Evolutionary conservation across 2,329 filamentous ascomycete genomes (phyloP).

Genomic region (Fusarium mangiferae): DNA sequence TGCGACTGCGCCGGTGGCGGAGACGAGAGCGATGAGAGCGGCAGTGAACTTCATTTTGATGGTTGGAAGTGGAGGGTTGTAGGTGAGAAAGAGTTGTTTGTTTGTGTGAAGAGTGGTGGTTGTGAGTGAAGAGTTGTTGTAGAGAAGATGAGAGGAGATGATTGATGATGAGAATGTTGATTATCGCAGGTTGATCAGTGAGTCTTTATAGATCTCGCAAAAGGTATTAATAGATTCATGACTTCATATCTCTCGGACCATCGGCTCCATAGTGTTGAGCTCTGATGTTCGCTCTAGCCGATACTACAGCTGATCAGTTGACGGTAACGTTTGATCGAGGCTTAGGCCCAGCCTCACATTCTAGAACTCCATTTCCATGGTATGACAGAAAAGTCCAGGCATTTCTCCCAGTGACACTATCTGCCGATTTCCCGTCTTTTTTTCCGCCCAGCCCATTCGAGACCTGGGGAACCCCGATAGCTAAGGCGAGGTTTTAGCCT

Average conservation of each 20-base stretch:
- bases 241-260: conserved; percentile 1
- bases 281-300: background rate
- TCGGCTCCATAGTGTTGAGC: conserved; percentile 2
- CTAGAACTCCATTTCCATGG: background rate
- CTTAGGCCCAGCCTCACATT: background rate
- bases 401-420: fast-evolving
- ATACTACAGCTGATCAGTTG: conserved; percentile 4
- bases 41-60: conserved; percentile 56
- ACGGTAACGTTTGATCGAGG: background rate
- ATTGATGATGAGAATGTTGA: conserved; percentile 14
- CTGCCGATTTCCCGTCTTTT: background rate
- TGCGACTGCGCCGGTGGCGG: conserved; percentile 47
- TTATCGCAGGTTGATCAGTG: background rate
- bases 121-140: conserved; percentile 3
- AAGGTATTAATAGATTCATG: conserved; percentile 23
- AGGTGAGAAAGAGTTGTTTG: background rate
- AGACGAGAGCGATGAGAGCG: conserved; percentile 49
- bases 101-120: background rate
- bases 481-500: background rate
- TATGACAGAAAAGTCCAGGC: conserved; percentile 2
- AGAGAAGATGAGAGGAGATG: conserved; percentile 20
- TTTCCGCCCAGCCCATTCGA: background rate
- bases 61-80: conserved; percentile 10
- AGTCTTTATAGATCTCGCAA: conserved; percentile 17
- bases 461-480: conserved; percentile 3